phyloP scores from a whole-genome alignment of 129 eudicot species.

The carrot (Daucus carota) region DH1_v3.0 NC_030384.2:39858501-39859000 shows the following conservation, averaged over 20 bases:
- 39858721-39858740: conserved; percentile 37
- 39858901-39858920: no score
- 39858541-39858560: conserved; percentile 40
- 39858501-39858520: conserved; percentile 44
- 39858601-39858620: conserved; percentile 64
- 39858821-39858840: no score
- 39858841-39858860: no score
- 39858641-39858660: conserved; percentile 49
- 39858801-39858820: no score
- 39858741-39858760: no score
- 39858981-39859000: no score
- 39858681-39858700: conserved; percentile 65
- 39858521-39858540: conserved; percentile 30
- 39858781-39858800: background rate
- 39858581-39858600: conserved; percentile 53
- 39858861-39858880: no score
- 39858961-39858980: no score
- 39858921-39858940: no score
- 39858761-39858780: background rate
- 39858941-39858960: no score
- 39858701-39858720: conserved; percentile 67
- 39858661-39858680: conserved; percentile 44
- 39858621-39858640: conserved; percentile 41
- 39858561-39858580: conserved; percentile 43
- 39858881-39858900: no score